Base-by-base conservation (phyloP, 768 basidiomycete genomes). In the Boletus pseudo-olivaceus region DNA sequence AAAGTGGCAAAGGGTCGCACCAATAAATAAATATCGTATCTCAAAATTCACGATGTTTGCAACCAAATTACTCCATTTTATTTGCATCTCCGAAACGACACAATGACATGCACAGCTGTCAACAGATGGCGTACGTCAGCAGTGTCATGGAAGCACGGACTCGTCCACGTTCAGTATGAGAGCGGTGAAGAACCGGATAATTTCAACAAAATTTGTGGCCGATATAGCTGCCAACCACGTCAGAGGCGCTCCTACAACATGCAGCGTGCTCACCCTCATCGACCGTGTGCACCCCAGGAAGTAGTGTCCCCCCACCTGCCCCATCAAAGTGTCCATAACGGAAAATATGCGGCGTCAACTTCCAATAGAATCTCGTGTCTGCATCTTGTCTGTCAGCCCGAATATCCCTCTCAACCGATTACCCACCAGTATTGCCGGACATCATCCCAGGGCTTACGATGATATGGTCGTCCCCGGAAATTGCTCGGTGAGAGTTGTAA, bases 91-190 rank as follows among this genome's bases (percentile, higher is more conserved):
- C 19, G 19, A 8, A 40, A 40, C 2, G 20, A 14, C 20, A 20
- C 9, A 17, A 17, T 5, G 14, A 7, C 34, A 35, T 15, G 7
- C 19, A n/a, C 38, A 39, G 19, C 12, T 20, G 19, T 8, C n/a
- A 46, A 20, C 19, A 9, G 20, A 41, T 23, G 23, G 8, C 5
- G 38, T 39, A 39, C 17, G 45, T 38, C 26, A 46, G 7, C 19
- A 5, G 5, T 7, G 11, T 56, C 34, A 57, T 27, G 30, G 17
- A 1, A 56, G 20, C 8, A 1, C 6, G 0, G 78, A 72, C 63
- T 89, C 87, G 52, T 90, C 87, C 1, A 75, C 77, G 58, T 89
- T 90, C 39, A 90, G 72, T 19, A 90, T 81, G 34, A 89, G 72
- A 3, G 77, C 77, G 1, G 78, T 73, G 64, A 82, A 88, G 71